Conservation (phyloP, 495 filamentous ascomycete species). For the Amphirosellinia nigrospora region DNA sequence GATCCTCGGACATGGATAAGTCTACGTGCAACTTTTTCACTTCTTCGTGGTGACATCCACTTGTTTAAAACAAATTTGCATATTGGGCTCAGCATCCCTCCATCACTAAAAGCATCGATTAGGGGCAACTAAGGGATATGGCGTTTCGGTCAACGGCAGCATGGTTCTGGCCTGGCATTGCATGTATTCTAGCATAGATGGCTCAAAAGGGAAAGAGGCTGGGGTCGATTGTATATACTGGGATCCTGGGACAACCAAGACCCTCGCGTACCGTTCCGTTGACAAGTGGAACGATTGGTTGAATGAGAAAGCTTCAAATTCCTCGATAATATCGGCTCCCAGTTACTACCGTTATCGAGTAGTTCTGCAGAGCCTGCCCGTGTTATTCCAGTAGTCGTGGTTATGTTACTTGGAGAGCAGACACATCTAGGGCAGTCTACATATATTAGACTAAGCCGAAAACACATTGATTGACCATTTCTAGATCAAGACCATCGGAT, state of each 20-base stretch:
- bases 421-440: not conserved
- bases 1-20: not conserved
- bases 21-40: not conserved
- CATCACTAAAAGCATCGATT: slow-evolving; percentile 18
- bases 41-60: slow-evolving; percentile 17
- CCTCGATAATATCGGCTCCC: not conserved
- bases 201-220: not conserved
- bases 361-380: not conserved
- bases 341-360: not conserved
- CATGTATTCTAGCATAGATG: slow-evolving; percentile 24
- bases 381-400: not conserved
- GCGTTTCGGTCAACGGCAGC: slow-evolving; percentile 20
- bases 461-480: slow-evolving; percentile 20
- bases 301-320: not conserved
- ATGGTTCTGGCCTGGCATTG: slow-evolving; percentile 24
- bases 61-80: slow-evolving; percentile 17
- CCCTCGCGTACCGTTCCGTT: not conserved
- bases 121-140: slow-evolving; percentile 3
- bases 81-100: slow-evolving; percentile 10
- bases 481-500: slow-evolving; percentile 29
- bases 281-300: not conserved
- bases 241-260: slow-evolving; percentile 21
- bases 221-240: slow-evolving; percentile 9
- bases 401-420: not conserved
- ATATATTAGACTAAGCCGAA: not conserved